Conservation (phyloP, 345 rosid genomes). For the Lenwebbia sp. region DNA sequence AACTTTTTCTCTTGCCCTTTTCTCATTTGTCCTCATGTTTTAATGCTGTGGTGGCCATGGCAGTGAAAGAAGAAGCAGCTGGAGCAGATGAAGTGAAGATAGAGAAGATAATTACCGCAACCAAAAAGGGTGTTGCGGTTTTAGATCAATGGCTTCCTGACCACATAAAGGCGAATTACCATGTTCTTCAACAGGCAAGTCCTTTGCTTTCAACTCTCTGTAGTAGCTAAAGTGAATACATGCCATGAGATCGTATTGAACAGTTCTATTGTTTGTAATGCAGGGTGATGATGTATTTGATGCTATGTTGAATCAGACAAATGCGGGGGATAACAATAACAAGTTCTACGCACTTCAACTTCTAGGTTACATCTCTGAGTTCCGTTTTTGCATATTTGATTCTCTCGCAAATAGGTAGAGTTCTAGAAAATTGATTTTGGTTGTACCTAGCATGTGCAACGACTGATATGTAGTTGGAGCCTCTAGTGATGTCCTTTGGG, state of each 20-base stretch:
- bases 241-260: background rate
- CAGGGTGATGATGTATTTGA: conserved; percentile 76
- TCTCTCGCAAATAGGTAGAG: background rate
- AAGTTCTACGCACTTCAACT: conserved; percentile 77
- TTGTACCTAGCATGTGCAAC: background rate
- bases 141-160: conserved; percentile 75
- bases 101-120: conserved; percentile 53
- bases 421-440: background rate
- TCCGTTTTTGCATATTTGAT: background rate
- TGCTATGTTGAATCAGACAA: conserved; percentile 81
- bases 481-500: too few species aligned
- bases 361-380: conserved; percentile 34
- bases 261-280: conserved; percentile 3
- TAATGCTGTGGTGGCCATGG: background rate
- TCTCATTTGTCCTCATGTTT: background rate
- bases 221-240: background rate
- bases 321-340: conserved; percentile 65
- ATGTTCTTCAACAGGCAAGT: conserved; percentile 56
- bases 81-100: conserved; percentile 16
- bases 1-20: background rate
- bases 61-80: conserved; percentile 9
- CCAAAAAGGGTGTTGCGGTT: conserved; percentile 70
- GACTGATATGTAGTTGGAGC: background rate
- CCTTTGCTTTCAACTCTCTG: background rate
- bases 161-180: conserved; percentile 58